Evolutionary conservation across 2,329 filamentous ascomycete species (phyloP), one percentile per base, ranked within the genome.

Genomic region (Penicillium frequentans): DNA sequence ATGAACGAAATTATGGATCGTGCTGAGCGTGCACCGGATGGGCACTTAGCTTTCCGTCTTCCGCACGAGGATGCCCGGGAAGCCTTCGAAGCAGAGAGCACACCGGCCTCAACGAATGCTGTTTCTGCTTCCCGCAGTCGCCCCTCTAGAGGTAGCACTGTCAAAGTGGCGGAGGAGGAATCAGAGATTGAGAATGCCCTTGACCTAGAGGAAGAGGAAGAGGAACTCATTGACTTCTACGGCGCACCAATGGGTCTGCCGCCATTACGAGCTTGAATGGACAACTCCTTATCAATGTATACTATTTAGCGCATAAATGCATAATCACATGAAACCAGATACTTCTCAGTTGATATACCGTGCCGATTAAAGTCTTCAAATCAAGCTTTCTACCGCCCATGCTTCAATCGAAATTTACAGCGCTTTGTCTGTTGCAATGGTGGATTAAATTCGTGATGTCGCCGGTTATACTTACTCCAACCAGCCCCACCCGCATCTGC

Each of bases 1-100:
- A 84, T 85, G 83, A 79, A 83, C 55, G 77, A 80, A 23, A 72
- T 83, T 14, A 86, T 88, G 76, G 79, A 82, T 61, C 79, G 79
- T 3, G 82, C 82, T 51, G 78, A 80, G 58, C 75, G 82, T 16
- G 83, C 83, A 0, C 82, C 83, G 3, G 79, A 81, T 55, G 80
- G 81, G 5, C 82, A 81, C 66, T 73, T 87, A 9, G 83, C 84
- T 1, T 74, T 85, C 53, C 78, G 82, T 49, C 69, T 87, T 49
- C 85, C 85, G 3, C 70, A 70, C 6, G 77, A 80, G 49, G 65
- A 68, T 5, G 58, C 65, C 0, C 62, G 59, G n/a, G 68, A 71
- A 55, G 71, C 58, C 33, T 64, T 61, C 10, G 71, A 75, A 29
- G 54, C 50, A 5, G 69, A 69, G 29, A 65, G 60, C 3, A 70